Percentiles rank a stretch among this genome's conserved stretches.
phyloP scores from a whole-genome alignment of 202 grass and related monocot species.

The Musa balbisiana region DNA sequence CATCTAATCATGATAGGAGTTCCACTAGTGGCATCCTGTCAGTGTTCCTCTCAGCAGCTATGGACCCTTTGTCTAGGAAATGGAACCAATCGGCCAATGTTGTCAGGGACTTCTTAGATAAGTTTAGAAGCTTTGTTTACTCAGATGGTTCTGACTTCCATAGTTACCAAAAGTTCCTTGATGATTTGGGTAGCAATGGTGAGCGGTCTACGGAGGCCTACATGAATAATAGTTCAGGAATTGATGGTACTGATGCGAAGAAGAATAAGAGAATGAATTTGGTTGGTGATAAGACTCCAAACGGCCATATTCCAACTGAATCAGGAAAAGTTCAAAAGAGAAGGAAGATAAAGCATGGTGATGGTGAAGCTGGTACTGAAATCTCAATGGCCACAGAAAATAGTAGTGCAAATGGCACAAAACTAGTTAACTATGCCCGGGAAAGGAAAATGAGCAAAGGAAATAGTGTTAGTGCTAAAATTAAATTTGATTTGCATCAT shows the following conservation, averaged over 20 bases:
- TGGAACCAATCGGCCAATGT: background rate
- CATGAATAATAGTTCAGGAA: background rate
- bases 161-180: background rate
- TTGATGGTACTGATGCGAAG: background rate
- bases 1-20: background rate
- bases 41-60: background rate
- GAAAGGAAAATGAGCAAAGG: background rate
- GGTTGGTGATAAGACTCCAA: background rate
- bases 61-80: constrained; percentile 3
- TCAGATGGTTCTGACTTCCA: background rate
- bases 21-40: background rate
- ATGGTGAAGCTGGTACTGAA: background rate
- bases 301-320: background rate
- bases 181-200: background rate
- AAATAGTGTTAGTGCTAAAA: background rate
- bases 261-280: background rate
- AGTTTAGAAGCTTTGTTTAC: constrained; percentile 18
- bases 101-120: constrained; percentile 10
- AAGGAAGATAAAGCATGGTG: background rate
- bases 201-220: background rate
- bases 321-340: background rate
- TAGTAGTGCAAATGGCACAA: background rate
- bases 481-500: background rate
- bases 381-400: background rate
- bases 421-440: background rate